A percentile compares a stretch with the other conserved stretches of the same genome.
Evolutionary conservation across 1,139 yeast species (phyloP).

Genomic region (Kurtzmaniella natalensis): DNA sequence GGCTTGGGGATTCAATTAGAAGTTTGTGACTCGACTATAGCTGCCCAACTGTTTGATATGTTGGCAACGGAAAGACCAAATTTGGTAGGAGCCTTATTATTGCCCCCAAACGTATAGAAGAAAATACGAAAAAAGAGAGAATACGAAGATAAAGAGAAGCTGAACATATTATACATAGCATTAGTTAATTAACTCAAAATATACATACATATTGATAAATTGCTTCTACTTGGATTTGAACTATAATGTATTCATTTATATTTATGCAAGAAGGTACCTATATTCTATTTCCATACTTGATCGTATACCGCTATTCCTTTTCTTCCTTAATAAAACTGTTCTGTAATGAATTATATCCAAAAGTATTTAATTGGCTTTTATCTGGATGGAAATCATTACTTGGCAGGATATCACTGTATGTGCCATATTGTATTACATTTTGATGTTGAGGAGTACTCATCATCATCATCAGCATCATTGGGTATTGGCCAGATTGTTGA

Average conservation of each 20-base stretch:
- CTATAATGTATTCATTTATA: too few species aligned
- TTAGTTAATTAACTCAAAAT: too few species aligned
- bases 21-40: slow-evolving; percentile 60
- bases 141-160: too few species aligned
- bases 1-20: slow-evolving; percentile 66
- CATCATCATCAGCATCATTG: slow-evolving; percentile 35
- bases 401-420: slow-evolving; percentile 5
- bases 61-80: slow-evolving; percentile 77
- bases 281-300: too few species aligned
- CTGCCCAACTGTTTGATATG: slow-evolving; percentile 69
- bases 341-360: slow-evolving; percentile 6
- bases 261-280: too few species aligned
- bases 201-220: too few species aligned
- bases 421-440: slow-evolving; percentile 10
- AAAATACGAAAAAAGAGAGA: too few species aligned
- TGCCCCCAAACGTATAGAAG: slow-evolving; percentile 61
- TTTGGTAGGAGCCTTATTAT: slow-evolving; percentile 61
- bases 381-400: slow-evolving; percentile 2
- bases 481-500: slow-evolving; percentile 13
- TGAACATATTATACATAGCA: too few species aligned
- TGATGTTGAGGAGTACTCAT: slow-evolving; percentile 47
- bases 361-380: slow-evolving; percentile 2
- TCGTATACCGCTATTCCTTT: neutral
- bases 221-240: too few species aligned
- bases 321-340: slow-evolving; percentile 1